Evolutionary conservation across 2,329 filamentous ascomycete genomes (phyloP).

Genomic region (Pezicula carpinea): DNA sequence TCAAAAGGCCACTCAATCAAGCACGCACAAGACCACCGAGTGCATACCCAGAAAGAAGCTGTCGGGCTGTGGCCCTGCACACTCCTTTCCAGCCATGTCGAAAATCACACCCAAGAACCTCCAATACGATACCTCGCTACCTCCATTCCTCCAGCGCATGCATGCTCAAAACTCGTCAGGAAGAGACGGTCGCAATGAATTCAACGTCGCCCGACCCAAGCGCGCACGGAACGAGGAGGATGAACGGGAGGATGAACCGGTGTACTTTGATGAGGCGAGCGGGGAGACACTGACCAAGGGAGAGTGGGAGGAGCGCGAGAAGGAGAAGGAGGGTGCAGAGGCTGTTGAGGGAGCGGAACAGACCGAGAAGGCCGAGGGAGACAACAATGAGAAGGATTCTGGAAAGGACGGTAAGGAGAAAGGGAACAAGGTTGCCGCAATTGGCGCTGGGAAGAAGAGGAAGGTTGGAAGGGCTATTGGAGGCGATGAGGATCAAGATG

Average conservation of each 20-base stretch:
- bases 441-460: constrained; percentile 47
- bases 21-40: neutral
- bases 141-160: constrained; percentile 56
- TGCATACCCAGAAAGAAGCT: neutral
- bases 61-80: neutral
- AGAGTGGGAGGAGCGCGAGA: constrained; percentile 29
- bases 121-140: constrained; percentile 55
- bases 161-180: constrained; percentile 45
- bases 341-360: constrained; percentile 4
- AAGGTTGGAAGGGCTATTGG: constrained; percentile 49
- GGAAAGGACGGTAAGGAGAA: constrained; percentile 10
- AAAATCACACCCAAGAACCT: constrained; percentile 70
- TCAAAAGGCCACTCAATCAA: too few species aligned
- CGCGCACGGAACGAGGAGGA: constrained; percentile 57
- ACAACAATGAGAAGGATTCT: constrained; percentile 20
- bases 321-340: constrained; percentile 14
- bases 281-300: constrained; percentile 46
- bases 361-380: constrained; percentile 17
- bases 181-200: constrained; percentile 40
- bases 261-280: constrained; percentile 69
- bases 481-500: constrained; percentile 19
- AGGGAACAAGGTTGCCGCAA: constrained; percentile 31
- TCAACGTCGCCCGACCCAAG: constrained; percentile 28
- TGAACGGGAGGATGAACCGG: constrained; percentile 71
- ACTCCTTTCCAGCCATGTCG: constrained; percentile 23